Evolutionary conservation across 768 basidiomycete genomes (phyloP).

Genomic region (Hypholoma sublateritium): DNA sequence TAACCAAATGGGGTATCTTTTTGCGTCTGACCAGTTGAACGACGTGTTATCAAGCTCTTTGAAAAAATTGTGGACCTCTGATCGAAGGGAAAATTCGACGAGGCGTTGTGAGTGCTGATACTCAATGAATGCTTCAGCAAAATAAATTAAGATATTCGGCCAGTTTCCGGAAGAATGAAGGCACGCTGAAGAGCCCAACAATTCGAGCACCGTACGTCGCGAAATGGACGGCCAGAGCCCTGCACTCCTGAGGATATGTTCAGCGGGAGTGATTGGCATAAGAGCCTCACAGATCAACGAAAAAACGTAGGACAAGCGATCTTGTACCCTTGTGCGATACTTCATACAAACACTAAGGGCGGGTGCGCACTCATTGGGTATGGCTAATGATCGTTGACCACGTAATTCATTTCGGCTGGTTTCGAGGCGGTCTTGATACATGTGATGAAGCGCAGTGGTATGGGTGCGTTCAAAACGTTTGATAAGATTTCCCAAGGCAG

Average conservation of each 20-base stretch:
- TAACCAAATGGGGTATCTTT: conserved; percentile 38
- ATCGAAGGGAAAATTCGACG: conserved; percentile 16
- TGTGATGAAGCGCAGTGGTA: neutral
- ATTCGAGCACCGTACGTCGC: conserved; percentile 25
- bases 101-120: conserved; percentile 39
- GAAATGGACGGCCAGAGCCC: conserved; percentile 39
- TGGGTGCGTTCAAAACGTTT: conserved; percentile 3
- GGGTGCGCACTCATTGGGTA: neutral
- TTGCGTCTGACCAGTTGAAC: conserved; percentile 13
- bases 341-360: neutral
- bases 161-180: conserved; percentile 19
- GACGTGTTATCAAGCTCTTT: conserved; percentile 24
- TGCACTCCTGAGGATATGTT: conserved; percentile 15
- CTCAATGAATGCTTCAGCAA: conserved; percentile 28
- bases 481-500: conserved; percentile 4
- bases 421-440: conserved; percentile 11
- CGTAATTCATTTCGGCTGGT: conserved; percentile 1
- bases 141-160: conserved; percentile 24
- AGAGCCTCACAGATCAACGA: conserved; percentile 6
- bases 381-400: neutral
- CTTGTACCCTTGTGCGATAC: conserved; percentile 7
- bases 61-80: conserved; percentile 29
- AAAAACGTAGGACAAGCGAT: neutral
- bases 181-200: conserved; percentile 21
- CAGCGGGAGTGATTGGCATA: conserved; percentile 1